A percentile compares a stretch with the other conserved stretches of the same genome.
These are phyloP conservation scores for Penicillium alfredii DNA, from an alignment of 495 filamentous ascomycete species.

Conservation along the genomic window DNA sequence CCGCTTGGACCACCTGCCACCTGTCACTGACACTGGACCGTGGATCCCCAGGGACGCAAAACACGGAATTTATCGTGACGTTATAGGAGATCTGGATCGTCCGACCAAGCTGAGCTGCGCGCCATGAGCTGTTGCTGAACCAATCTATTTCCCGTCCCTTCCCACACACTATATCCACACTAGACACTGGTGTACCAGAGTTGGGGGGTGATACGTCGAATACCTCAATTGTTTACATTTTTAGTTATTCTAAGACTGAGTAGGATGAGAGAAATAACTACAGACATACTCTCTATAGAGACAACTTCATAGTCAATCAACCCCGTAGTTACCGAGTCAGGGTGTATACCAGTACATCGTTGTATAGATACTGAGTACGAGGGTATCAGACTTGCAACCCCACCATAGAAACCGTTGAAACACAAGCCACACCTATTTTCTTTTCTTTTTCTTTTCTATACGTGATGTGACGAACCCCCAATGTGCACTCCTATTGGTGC, in stretches of 20 bases:
- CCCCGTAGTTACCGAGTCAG: too few species aligned
- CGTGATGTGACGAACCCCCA: conserved; percentile 16
- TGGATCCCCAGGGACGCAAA: too few species aligned
- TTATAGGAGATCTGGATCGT: conserved; percentile 7
- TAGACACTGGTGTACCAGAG: conserved; percentile 14
- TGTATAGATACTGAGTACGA: too few species aligned
- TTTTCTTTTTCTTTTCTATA: conserved; percentile 10
- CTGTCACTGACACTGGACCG: too few species aligned
- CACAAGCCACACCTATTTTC: conserved; percentile 25
- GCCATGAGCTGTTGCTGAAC: conserved; percentile 11
- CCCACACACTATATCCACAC: conserved; percentile 12
- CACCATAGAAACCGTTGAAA: conserved; percentile 26
- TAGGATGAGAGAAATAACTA: too few species aligned
- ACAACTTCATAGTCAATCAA: too few species aligned
- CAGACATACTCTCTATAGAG: too few species aligned
- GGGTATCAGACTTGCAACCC: conserved; percentile 8
- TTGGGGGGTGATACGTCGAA: conserved; percentile 1
- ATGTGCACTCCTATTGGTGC: conserved; percentile 11
- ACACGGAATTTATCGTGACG: too few species aligned
- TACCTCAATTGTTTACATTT: conserved; percentile 10
- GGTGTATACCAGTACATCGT: too few species aligned
- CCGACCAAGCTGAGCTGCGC: too few species aligned
- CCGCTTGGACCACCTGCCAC: conserved; percentile 26
- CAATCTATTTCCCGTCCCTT: conserved; percentile 22
- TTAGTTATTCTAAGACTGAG: too few species aligned